Percentiles rank a stretch among this genome's conserved stretches.
These are phyloP conservation scores for Sphaceloma murrayae DNA, from an alignment of 2,329 filamentous ascomycete species.

Conservation along the genomic window DNA sequence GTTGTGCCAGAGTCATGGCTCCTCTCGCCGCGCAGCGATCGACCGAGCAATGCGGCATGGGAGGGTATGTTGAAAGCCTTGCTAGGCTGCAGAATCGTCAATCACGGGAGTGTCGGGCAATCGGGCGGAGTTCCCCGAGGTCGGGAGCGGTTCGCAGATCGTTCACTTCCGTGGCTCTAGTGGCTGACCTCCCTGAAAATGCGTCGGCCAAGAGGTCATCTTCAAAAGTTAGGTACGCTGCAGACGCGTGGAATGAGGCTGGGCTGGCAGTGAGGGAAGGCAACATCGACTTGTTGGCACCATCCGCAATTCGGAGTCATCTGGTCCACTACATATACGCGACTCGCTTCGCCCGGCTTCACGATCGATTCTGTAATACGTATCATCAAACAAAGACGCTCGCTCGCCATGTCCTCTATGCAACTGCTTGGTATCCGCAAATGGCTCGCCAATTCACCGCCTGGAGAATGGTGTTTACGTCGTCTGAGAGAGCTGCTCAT, in stretches of 20 bases:
- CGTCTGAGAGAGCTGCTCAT: constrained; percentile 77
- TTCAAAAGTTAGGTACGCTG: background rate
- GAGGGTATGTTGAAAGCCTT: background rate
- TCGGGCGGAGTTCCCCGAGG: constrained; percentile 6
- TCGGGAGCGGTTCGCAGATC: constrained; percentile 11
- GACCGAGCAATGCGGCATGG: too few relatives aligned
- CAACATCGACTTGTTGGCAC: constrained; percentile 12
- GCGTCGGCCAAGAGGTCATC: background rate
- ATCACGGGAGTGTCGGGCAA: too few relatives aligned
- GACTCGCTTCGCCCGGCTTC: too few relatives aligned
- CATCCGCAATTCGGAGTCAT: constrained; percentile 2
- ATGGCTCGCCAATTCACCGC: constrained; percentile 81
- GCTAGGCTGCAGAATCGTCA: constrained; percentile 11
- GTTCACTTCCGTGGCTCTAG: background rate
- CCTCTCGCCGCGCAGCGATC: too few relatives aligned
- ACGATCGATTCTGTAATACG: too few relatives aligned
- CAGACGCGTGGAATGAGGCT: constrained; percentile 14
- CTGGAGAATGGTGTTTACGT: constrained; percentile 78
- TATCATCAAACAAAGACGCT: too few relatives aligned
- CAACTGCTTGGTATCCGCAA: constrained; percentile 53
- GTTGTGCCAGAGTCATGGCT: too few relatives aligned
- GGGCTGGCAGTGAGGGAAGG: constrained; percentile 12
- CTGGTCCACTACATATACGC: background rate
- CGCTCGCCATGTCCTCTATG: constrained; percentile 31
- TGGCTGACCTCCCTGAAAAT: background rate